Base-by-base conservation (phyloP, 2,329 filamentous ascomycete species). In the Phialocephala subalpina region DNA sequence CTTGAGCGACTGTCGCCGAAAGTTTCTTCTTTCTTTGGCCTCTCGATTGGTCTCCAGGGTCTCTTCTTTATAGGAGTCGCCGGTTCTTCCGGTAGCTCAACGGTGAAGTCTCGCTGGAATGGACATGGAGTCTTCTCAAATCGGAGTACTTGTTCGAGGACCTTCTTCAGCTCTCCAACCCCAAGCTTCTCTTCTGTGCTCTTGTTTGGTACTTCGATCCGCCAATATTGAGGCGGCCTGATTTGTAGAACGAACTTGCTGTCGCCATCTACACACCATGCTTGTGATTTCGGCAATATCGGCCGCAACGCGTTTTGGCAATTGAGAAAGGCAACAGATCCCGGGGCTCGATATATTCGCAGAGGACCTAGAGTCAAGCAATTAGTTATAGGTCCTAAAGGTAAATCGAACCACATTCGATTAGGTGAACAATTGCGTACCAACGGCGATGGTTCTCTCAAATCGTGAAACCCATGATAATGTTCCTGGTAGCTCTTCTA, bases 101-200 rank as follows among this genome's bases (percentile, higher is more conserved):
- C 88, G 0, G 87, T 90, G 72, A 97, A 97, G 2, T 86, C 85
- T 66, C 93, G 85, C 73, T 90, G 85, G 77, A 97, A 97, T 0
- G 94, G 94, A 77, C 94, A 97, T 53, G 89, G 86, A 0, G 94
- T 97, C 74, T 92, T 92, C 78, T 97, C 94, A 74, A 96, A 97
- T 69, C 91, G 89, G 55, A 97, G 82, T 16, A 97, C 87, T 68
- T 89, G 88, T 61, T 85, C 85, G 33, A 97, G 79, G 9, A 93
- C 90, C 12, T 82, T 81, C 73, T 92, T 92, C 70, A 97, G 82
- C 40, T 89, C 84, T 62, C 86, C 84, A 4, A 92, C 88, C 70
- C 87, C 86, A 52, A 82, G 80, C 69, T 85, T 82, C 69, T 95
- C 90, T 25, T 90, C 87, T 1, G 85, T 80, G 0, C 86, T 86